Base-by-base conservation (phyloP, 2,329 filamentous ascomycete genomes). In the Colletotrichum lentis region DNA sequence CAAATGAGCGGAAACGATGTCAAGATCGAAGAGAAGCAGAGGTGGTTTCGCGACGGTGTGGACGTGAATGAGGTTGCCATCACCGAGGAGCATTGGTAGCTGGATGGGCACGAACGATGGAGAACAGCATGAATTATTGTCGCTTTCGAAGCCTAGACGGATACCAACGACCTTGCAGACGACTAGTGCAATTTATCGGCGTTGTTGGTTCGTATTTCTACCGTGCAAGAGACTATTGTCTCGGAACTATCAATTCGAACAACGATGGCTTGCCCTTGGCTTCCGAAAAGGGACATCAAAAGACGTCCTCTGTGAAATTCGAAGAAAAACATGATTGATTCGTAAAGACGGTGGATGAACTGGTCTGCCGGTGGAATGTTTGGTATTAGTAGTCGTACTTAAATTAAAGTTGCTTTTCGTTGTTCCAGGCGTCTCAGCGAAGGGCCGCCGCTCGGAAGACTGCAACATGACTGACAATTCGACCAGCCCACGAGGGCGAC, bases 1-100 rank as follows among this genome's bases (percentile, higher is more conserved):
- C 87, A 90, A 82, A 93, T 93, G 90, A 92, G 90, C 74, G 91
- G 87, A 0, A 92, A 92, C 71, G 89, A 93, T 76, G 82, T 92
- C 44, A 84, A 83, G 74, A 90, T 92, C 60, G 72, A 69, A 0
- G 85, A 90, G 31, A 80, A 77, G 43, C 87, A 90, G 76, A 82
- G 91, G 50, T 93, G 91, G 90, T 93, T 90, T 74, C 86, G 81
- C 73, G 87, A 91, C 2, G 89, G 85, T 0, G 86, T 92, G 2
- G 88, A 93, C 75, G 88, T 93, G 1, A 87, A 93, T 73, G 74
- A 79, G 2, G 90, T 92, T 1, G 78, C 86, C 0, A 92, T 93
- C 72, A 79, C 80, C 2, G 90, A 91, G 79, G 82, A 84, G 76
- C 89, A 92, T 78, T 92, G 90, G 90, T 88, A 61, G 49, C 11